Base-by-base conservation (phyloP, 805 yeast genomes). In the Candida silvicultrix region DNA sequence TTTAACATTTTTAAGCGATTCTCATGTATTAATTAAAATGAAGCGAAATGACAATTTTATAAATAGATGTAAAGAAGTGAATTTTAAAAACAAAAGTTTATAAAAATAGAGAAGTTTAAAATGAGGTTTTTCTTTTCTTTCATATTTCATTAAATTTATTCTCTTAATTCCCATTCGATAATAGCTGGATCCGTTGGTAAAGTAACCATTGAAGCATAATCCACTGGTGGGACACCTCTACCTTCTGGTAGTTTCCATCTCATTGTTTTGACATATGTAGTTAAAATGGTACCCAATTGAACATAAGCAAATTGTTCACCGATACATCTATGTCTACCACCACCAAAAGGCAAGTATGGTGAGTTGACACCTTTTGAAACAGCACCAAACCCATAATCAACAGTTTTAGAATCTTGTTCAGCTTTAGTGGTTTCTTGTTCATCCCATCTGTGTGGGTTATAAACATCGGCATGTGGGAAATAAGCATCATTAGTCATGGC, bases 301-400 rank as follows among this genome's bases (percentile, higher is more conserved):
- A 84, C 81, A 66, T 83, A 88, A 22, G 99, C 99, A 70, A 94
- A 94, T 65, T 92, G 98, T 70, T 94, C 99, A 64, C 99, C 99
- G 61, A 94, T 92, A 71, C 99, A 94, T 73, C 99, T 85, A 68
- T 94, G 99, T 77, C 99, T 86, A 56, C 99, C 99, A 67, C 98
- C 99, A 57, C 99, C 99, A 61, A 94, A 94, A 46, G 99, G 99
- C 64, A 94, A 79, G 70, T 89, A 94, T 48, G 98, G 96, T 38
- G 97, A 88, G 28, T 87, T 73, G 44, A 92, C 98, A 70, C 98
- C 99, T 71, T 94, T 94, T 40, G 96, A 82, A 52, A 94, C 87
- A 49, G 88, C 86, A 64, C 97, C 97, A 58, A 92, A 92, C n/a
- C 98, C 98, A 64, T 90, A 92, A 67, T 92, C 98, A 40, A 89